A percentile compares a stretch with the other conserved stretches of the same genome.
These are phyloP conservation scores for Atalantia buxifolia DNA, from an alignment of 345 rosid genomes.

Conservation along the genomic window DNA sequence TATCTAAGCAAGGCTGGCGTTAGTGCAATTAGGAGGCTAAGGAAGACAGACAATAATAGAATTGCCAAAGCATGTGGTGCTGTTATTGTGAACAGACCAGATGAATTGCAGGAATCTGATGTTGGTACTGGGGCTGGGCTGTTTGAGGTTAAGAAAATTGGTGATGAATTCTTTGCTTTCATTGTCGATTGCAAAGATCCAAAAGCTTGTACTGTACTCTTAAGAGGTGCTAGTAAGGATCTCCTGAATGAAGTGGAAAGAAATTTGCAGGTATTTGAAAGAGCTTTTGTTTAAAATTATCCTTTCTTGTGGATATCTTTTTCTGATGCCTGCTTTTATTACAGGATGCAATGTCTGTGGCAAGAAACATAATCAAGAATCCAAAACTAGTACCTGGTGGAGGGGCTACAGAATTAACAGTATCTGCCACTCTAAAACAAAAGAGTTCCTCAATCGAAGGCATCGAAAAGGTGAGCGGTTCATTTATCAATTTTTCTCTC, in stretches of 20 bases:
- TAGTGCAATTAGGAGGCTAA: constrained; percentile 91
- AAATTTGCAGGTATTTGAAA: constrained; percentile 71
- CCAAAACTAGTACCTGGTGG: constrained; percentile 97
- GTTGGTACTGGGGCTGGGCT: constrained; percentile 94
- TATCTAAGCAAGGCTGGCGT: constrained; percentile 91
- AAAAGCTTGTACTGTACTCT: constrained; percentile 85
- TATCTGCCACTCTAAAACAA: constrained; percentile 88
- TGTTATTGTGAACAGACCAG: constrained; percentile 89
- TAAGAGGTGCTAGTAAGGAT: constrained; percentile 99
- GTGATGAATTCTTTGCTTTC: constrained; percentile 90
- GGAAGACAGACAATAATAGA: constrained; percentile 88
- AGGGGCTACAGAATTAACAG: constrained; percentile 90
- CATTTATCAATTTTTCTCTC: background rate
- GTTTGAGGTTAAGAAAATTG: constrained; percentile 92
- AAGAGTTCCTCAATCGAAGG: constrained; percentile 92
- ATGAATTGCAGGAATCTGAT: constrained; percentile 95
- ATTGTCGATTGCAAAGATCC: constrained; percentile 94
- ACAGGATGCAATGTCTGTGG: constrained; percentile 96
- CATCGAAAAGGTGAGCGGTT: constrained; percentile 65
- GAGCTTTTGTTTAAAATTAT: constrained; percentile 4
- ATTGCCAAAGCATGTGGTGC: constrained; percentile 98
- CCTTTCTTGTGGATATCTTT: background rate
- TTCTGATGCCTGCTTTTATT: constrained; percentile 15
- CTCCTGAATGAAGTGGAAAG: constrained; percentile 95
- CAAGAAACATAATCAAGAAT: constrained; percentile 93